Evolutionary conservation across 2,329 filamentous ascomycete genomes (phyloP), one percentile per base, ranked within the genome.

Genomic region (Trichocomaceae sp.): DNA sequence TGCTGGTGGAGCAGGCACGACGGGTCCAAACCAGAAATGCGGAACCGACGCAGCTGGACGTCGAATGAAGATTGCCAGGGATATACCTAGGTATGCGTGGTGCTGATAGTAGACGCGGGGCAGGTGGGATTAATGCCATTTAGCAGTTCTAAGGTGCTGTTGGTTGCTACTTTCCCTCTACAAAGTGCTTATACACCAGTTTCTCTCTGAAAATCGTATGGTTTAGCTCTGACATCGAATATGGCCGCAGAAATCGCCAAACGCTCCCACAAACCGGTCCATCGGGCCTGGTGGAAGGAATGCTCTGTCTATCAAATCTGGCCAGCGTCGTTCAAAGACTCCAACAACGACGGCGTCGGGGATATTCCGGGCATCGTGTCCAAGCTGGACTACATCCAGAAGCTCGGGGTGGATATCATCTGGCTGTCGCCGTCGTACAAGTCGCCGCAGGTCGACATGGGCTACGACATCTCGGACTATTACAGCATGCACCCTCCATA

Each of bases 391-490:
- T 70, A 71, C 52, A 54, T 70, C 44, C 57, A 58, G 19, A 46
- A 35, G 17, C 46, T 57, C 3, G 68, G 68, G 1, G 57, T 68
- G 19, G 66, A 69, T 45, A 64, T 68, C n/a, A 59, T 70, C 54
- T 69, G 66, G 66, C 56, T 69, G 1, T 64, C 55, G 35, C 86
- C 85, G 9, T 70, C 76, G 51, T 76, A 69, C 62, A 75, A 75
- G 57, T 76, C 73, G 20, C 75, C 75, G 9, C 75, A 77, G 60
- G 68, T 70, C 2, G 77, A 79, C 52, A 78, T 78, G 73, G 77
- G 77, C 33, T 79, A 78, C 53, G 85, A 87, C 63, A 83, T 87
- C 47, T 77, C 80, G 39, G 58, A 70, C 47, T 68, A 79, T 63
- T 70, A 73, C 53, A 68, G 71, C 52, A 75, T 79, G 48, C 72